Evolutionary conservation across 2,329 filamentous ascomycete genomes (phyloP).

Genomic region (Pseudogymnoascus sp.): DNA sequence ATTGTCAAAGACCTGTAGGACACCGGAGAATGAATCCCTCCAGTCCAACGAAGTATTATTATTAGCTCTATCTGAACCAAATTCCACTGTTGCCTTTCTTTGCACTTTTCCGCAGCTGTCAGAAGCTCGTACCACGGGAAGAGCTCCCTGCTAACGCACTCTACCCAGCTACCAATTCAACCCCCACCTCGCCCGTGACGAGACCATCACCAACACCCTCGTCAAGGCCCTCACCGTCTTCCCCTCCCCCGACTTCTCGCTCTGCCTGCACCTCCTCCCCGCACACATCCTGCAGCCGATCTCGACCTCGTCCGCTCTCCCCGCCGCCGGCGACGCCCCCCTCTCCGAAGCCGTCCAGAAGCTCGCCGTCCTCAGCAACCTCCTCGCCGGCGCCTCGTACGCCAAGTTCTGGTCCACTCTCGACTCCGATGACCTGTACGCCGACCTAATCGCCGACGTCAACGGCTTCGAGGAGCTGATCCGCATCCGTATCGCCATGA

Average conservation of each 20-base stretch:
- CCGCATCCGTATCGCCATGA: constrained; percentile 79
- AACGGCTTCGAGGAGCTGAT: constrained; percentile 91
- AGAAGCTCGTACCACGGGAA: constrained; percentile 13
- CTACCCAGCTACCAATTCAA: constrained; percentile 90
- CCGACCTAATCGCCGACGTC: constrained; percentile 90
- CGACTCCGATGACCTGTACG: constrained; percentile 90
- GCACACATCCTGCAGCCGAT: constrained; percentile 65
- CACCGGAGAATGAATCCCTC: constrained; percentile 49
- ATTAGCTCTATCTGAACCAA: constrained; percentile 69
- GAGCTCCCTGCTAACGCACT: constrained; percentile 5
- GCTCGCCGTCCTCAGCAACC: constrained; percentile 60
- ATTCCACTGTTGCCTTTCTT: constrained; percentile 11
- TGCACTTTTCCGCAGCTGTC: not conserved
- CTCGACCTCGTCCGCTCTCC: constrained; percentile 40
- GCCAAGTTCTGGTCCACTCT: constrained; percentile 86
- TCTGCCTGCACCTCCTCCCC: constrained; percentile 88
- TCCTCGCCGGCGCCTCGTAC: constrained; percentile 88
- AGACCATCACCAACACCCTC: constrained; percentile 97
- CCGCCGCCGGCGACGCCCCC: constrained; percentile 52
- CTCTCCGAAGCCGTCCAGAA: constrained; percentile 80
- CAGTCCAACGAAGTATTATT: constrained; percentile 58
- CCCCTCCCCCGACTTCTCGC: constrained; percentile 89
- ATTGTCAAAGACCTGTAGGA: constrained; percentile 56
- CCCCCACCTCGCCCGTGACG: constrained; percentile 92
- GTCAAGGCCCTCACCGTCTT: constrained; percentile 97